phyloP scores from a whole-genome alignment of 441 rosid species.

The Breynia disticha region DNA sequence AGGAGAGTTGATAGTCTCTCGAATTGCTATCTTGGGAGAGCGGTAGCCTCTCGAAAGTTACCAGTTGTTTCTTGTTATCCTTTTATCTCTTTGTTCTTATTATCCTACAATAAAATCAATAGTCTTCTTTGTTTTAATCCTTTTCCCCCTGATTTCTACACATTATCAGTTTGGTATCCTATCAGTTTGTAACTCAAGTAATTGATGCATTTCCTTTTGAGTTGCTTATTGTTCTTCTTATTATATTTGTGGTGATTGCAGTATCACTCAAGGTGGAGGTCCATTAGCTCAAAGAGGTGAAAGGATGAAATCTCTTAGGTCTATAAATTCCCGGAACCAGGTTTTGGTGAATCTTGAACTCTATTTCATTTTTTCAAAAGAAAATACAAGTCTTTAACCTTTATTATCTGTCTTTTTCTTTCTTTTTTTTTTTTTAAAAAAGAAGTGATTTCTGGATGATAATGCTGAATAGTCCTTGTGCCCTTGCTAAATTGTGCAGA shows the following conservation, averaged over 20 bases:
- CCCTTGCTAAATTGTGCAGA: conserved; percentile 17
- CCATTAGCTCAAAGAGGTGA: conserved; percentile 30
- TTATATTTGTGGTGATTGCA: conserved; percentile 26
- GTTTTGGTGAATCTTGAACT: conserved; percentile 18
- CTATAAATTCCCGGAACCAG: conserved; percentile 35
- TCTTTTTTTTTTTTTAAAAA: no score
- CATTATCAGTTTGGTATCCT: no score
- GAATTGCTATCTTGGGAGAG: no score
- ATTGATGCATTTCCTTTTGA: conserved; percentile 12
- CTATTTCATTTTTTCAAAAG: background rate
- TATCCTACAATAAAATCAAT: no score
- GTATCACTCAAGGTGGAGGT: conserved; percentile 20
- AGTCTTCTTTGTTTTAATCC: no score
- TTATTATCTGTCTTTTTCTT: background rate
- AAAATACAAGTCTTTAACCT: background rate
- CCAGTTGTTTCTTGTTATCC: no score
- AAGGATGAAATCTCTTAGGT: conserved; percentile 51
- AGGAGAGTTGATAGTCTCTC: no score
- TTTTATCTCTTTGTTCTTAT: no score
- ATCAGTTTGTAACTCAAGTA: conserved; percentile 8
- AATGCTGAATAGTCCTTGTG: conserved; percentile 6
- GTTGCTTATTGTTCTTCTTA: conserved; percentile 18
- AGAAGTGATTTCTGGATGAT: conserved; percentile 2
- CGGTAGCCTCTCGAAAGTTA: no score
- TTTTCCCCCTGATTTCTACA: no score